Evolutionary conservation across 169 alveolate genomes (phyloP), one percentile per base, ranked within the genome.

Genomic region (Haemoproteus tartakovskyi): DNA sequence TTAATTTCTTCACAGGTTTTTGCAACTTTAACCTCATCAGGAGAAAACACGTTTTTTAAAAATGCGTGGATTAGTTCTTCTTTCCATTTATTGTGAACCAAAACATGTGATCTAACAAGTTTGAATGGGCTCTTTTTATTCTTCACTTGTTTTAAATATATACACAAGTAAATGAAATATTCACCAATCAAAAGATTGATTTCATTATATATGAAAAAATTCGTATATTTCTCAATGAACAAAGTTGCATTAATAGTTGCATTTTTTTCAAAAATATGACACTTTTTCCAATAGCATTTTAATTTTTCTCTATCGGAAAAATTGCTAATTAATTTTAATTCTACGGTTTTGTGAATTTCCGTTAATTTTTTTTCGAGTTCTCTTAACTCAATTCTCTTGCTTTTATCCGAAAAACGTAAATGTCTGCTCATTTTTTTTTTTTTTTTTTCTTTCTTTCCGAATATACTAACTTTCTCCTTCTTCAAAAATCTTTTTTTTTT

Each of bases 111-210:
- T 43, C 59, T 56, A 50, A 74, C 47, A 19, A 43, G 16, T 22
- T 14, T 74, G 14, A 74, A 56, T 12, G 78, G 62, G n/a, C 11
- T 46, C 12, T 57, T 54, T 26, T 74, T 74, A 21, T 45, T 74
- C 59, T 74, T 74, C 41, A 41, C 18, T 57, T 51, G 36, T 74
- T 47, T 74, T 27, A 56, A 50, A 24, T 57, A 74, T 56, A 74
- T 47, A 43, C 29, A 57, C 11, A 74, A 60, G 51, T 74, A 74
- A 26, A 74, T 56, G 40, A 74, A 74, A 45, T 74, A 74, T 45
- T 74, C 78, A 43, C 84, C 84, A 29, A 74, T 74, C 38, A 37
- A 57, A 57, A 74, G 11, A 57, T 74, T 74, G 30, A 12, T 74
- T 40, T 74, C 84, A 74, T 74, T 57, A 26, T 30, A 54, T n/a